Evolutionary conservation across 495 filamentous ascomycete species (phyloP), one percentile per base, ranked within the genome.

Genomic region (Delitschia confertaspora): DNA sequence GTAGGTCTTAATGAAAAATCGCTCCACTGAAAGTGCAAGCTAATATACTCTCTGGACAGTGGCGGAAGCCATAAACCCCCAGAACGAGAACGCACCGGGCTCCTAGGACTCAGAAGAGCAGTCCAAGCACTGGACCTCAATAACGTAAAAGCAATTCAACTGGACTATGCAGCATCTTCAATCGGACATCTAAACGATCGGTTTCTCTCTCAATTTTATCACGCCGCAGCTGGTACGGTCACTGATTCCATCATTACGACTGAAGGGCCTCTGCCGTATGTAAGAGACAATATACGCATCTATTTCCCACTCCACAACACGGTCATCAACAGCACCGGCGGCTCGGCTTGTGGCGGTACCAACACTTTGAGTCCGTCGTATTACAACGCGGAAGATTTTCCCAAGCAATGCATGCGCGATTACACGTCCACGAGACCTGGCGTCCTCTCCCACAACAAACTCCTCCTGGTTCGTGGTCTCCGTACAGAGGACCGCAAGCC

Each of bases 381-480:
- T 76, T 95, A 77, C 67, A 61, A 78, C 6, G 59, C 68, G 0
- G 42, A 62, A 0, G 71, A 64, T 0, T 95, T 95, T 50, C 89
- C 91, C 0, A 67, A 68, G 11, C 51, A 69, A n/a, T 53, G 83
- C 0, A 53, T 96, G 47, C 74, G 75, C 13, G 88, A 98, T 48
- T 89, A 82, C 58, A 62, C 69, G 32, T 93, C 82, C 38, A 60
- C 62, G 13, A 63, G 88, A 10, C 29, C 53, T 13, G 80, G 82
- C 1, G 49, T 93, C 7, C 65, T 98, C 43, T 89, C 93, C 71
- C 91, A 98, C 63, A 88, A 78, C 58, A 98, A 98, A 69, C 66
- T 93, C 26, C 64, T 91, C 25, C 83, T 80, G 46, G 82, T 79
- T 4, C 69, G 75, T 8, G 74, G 69, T 11, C 55, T 68, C 11